These are phyloP conservation scores for Trichoderma reesei DNA, from an alignment of 495 filamentous ascomycete genomes.

Conservation along the genomic window DNA sequence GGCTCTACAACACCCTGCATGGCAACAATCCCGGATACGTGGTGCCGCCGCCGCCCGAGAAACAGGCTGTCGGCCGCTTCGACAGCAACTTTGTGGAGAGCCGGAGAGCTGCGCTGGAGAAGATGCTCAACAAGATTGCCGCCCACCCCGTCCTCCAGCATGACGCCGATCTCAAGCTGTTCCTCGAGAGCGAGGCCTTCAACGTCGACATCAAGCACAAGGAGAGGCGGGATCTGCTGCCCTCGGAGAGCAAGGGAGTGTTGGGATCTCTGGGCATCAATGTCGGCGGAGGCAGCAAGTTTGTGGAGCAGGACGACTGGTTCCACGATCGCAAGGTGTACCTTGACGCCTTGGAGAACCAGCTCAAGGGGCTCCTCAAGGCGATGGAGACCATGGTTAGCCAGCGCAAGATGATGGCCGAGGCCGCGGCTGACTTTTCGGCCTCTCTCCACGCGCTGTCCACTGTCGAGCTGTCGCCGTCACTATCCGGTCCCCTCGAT, in stretches of 20 bases:
- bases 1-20: slow-evolving; percentile 91
- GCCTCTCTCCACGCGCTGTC: slow-evolving; percentile 82
- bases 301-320: slow-evolving; percentile 98
- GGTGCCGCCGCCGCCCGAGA: slow-evolving; percentile 93
- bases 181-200: slow-evolving; percentile 91
- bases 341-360: slow-evolving; percentile 87
- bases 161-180: slow-evolving; percentile 88
- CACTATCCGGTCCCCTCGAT: slow-evolving; percentile 81
- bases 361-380: slow-evolving; percentile 88
- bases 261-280: slow-evolving; percentile 73
- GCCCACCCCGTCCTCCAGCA: slow-evolving; percentile 85
- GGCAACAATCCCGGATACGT: slow-evolving; percentile 91
- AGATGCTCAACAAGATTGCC: slow-evolving; percentile 94
- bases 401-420: slow-evolving; percentile 84
- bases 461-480: slow-evolving; percentile 76
- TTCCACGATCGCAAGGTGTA: slow-evolving; percentile 95
- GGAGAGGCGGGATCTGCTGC: slow-evolving; percentile 76
- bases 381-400: slow-evolving; percentile 84
- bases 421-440: slow-evolving; percentile 87
- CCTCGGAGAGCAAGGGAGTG: slow-evolving; percentile 88
- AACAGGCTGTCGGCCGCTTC: slow-evolving; percentile 93
- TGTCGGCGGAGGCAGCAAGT: slow-evolving; percentile 67
- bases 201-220: slow-evolving; percentile 97
- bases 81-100: slow-evolving; percentile 96
- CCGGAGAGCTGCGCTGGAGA: slow-evolving; percentile 77